Evolutionary conservation across 169 alveolate species (phyloP).

Genomic region (Plasmodium vivax): DNA sequence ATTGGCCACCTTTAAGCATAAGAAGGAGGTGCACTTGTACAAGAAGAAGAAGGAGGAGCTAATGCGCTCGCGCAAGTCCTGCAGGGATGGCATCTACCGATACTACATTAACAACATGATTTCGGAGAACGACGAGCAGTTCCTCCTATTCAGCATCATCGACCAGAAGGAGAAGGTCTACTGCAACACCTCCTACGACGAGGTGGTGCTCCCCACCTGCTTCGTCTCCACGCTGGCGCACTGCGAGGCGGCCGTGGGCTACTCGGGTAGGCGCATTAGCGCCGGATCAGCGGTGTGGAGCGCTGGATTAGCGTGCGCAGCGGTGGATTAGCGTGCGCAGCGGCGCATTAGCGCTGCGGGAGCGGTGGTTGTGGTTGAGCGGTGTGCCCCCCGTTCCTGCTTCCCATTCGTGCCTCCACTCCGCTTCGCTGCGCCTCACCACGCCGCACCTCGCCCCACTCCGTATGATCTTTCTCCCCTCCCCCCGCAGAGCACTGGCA

Average conservation of each 20-base stretch:
- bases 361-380: too few relatives aligned
- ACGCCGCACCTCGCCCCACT: too few relatives aligned
- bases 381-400: too few relatives aligned
- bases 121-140: conserved; percentile 69
- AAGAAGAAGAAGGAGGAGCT: conserved; percentile 27
- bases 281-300: background rate
- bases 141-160: conserved; percentile 31
- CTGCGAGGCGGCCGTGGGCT: background rate
- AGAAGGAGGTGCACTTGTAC: conserved; percentile 39
- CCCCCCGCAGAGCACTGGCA: conserved; percentile 39
- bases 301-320: too few relatives aligned
- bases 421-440: background rate
- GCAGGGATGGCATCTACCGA: conserved; percentile 26
- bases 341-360: too few relatives aligned
- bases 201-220: conserved; percentile 68
- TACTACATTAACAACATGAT: conserved; percentile 60
- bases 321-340: too few relatives aligned
- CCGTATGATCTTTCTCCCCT: background rate
- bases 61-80: background rate
- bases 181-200: conserved; percentile 44
- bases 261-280: conserved; percentile 5
- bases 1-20: background rate
- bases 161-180: conserved; percentile 61
- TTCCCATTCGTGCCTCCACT: too few relatives aligned
- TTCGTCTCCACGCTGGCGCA: conserved; percentile 1